Evolutionary conservation across 2,329 filamentous ascomycete species (phyloP).

Genomic region (Tolypocladium sp.): DNA sequence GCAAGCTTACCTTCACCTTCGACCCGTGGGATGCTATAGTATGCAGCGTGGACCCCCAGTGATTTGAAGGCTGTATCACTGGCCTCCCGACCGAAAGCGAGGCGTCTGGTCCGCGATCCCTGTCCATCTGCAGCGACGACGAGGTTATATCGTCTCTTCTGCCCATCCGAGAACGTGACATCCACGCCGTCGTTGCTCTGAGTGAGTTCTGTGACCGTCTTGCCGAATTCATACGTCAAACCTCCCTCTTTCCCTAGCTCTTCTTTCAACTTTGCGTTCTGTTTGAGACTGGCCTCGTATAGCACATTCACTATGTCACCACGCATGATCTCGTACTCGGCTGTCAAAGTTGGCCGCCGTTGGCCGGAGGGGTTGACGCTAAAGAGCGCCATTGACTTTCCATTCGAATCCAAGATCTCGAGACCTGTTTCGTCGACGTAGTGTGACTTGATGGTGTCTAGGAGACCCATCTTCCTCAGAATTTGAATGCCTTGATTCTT

Average conservation of each 20-base stretch:
- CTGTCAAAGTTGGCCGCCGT: constrained; percentile 33
- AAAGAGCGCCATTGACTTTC: no score
- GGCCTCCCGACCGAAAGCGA: neutral
- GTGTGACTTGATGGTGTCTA: no score
- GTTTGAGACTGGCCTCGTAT: constrained; percentile 25
- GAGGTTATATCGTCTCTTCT: no score
- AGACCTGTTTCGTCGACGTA: no score
- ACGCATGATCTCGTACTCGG: constrained; percentile 49
- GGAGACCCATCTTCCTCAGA: neutral
- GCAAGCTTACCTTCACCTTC: neutral
- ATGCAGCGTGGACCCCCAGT: neutral
- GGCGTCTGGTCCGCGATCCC: constrained; percentile 7
- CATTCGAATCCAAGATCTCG: no score
- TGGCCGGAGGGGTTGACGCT: constrained; percentile 18
- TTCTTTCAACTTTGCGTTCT: no score
- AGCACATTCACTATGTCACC: constrained; percentile 42
- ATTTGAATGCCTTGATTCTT: constrained; percentile 27
- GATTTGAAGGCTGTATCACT: neutral
- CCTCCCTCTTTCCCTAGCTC: no score
- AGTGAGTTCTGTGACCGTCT: no score
- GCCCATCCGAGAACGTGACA: no score
- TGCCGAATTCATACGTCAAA: no score
- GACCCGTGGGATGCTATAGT: neutral
- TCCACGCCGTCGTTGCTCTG: no score
- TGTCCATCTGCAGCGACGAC: constrained; percentile 46